Evolutionary conservation across 169 alveolate species (phyloP), one percentile per base, ranked within the genome.

Genomic region (Eimeria brunetti): DNA sequence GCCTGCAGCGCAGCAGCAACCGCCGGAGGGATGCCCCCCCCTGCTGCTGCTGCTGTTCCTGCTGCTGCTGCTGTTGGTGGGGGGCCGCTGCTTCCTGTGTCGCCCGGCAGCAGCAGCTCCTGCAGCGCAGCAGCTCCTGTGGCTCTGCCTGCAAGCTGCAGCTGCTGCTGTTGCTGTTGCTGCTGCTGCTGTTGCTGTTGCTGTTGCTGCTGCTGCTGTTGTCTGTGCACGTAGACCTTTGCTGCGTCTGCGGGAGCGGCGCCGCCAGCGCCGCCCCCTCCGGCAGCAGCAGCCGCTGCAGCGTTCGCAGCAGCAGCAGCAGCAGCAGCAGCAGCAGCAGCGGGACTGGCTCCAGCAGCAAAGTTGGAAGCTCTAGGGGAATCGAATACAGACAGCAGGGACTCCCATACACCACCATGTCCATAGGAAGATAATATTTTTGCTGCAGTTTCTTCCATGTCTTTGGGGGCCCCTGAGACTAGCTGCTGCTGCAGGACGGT

Each of bases 391-490:
- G 98, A 96, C n/a, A 97, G 78, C n/a, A 97, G 64, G 58, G 97
- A 98, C 89, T 97, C 98, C 98, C 98, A 97, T 36, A 97, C 98
- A 46, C 98, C 98, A 27, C 98, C 98, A 86, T 97, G 98, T 51
- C 97, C 96, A n/a, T 88, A 58, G 41, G 97, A 53, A n/a, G 97
- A 95, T 51, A 96, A 53, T 24, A 97, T 64, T 36, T 94, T 84
- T 44, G 62, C 62, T 33, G 97, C 96, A 6, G 95, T 84, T 78
- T 94, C 98, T 27, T 75, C 30, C 78, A 24, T 30, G 78, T 95
- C 73, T 71, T 97, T 97, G 22, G 89, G 94, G 33, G 90, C 73
- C 0, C 91, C 89, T 11, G 92, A 85, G 33, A 58, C 96, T 30
- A 75, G 91, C 73, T 44, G 89, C 85, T 69, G 92, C 46, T 49